A percentile compares a stretch with the other conserved stretches of the same genome.
These are phyloP conservation scores for Xylaria bambusicola DNA, from an alignment of 495 filamentous ascomycete genomes.

Conservation along the genomic window DNA sequence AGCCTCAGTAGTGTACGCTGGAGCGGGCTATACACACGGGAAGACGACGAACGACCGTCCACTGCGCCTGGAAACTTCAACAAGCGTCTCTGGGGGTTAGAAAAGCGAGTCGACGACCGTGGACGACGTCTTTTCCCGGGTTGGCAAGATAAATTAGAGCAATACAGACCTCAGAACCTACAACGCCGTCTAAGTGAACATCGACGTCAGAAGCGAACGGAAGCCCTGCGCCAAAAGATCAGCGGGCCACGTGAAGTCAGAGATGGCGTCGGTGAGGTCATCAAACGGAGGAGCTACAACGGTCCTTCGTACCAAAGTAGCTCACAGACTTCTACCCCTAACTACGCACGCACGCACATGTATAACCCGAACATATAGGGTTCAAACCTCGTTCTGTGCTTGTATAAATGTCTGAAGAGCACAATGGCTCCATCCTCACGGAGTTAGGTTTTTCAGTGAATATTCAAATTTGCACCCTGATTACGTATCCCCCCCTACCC, in stretches of 20 bases:
- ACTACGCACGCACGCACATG: background rate
- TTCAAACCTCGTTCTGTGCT: background rate
- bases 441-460: background rate
- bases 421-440: background rate
- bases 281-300: constrained; percentile 39
- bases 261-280: constrained; percentile 55
- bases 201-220: constrained; percentile 64
- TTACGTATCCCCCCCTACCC: background rate
- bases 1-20: constrained; percentile 41
- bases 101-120: constrained; percentile 31
- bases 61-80: constrained; percentile 33
- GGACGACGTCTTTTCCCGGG: constrained; percentile 33
- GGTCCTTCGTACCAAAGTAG: constrained; percentile 31
- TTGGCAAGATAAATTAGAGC: constrained; percentile 46
- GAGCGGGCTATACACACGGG: constrained; percentile 21
- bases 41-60: constrained; percentile 27
- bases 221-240: constrained; percentile 69
- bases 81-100: constrained; percentile 28
- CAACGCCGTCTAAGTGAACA: constrained; percentile 61
- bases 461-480: background rate
- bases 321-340: constrained; percentile 15
- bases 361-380: background rate
- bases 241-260: constrained; percentile 50
- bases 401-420: background rate
- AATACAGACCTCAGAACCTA: constrained; percentile 44